Evolutionary conservation across 352 stramenopile genomes (phyloP).

Genomic region (Globisporangium solare): DNA sequence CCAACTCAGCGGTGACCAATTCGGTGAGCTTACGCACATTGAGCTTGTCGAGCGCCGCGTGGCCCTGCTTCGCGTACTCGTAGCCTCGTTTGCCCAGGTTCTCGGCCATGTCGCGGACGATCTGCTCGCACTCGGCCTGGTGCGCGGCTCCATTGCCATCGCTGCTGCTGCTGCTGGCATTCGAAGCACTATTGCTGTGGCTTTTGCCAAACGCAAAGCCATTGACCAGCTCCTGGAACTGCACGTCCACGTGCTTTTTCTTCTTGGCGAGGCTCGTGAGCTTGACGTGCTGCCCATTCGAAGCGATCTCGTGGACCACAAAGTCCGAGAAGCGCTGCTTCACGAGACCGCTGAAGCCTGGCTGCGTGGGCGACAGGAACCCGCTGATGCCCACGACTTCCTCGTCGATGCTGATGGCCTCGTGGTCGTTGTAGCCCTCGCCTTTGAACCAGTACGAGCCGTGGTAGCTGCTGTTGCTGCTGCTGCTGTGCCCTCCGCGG

Average conservation of each 20-base stretch:
- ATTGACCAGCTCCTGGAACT: constrained; percentile 37
- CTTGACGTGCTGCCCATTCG: constrained; percentile 22
- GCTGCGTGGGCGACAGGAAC: constrained; percentile 30
- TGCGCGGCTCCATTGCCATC: not conserved
- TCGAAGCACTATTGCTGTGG: not conserved
- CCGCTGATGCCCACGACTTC: constrained; percentile 54
- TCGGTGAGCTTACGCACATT: constrained; percentile 46
- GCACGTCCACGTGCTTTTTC: constrained; percentile 23
- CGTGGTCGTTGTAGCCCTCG: constrained; percentile 63
- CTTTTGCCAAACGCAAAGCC: constrained; percentile 20
- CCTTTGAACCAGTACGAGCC: constrained; percentile 43
- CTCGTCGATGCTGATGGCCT: constrained; percentile 56
- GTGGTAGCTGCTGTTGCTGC: constrained; percentile 3
- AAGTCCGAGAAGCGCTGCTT: constrained; percentile 87
- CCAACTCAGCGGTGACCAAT: constrained; percentile 51
- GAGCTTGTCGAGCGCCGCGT: constrained; percentile 34
- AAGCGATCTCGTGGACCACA: constrained; percentile 69
- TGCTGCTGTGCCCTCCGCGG: constrained; percentile 10
- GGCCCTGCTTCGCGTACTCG: constrained; percentile 16
- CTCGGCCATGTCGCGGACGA: constrained; percentile 18
- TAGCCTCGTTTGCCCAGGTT: constrained; percentile 9
- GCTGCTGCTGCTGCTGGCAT: not conserved
- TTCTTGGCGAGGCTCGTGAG: constrained; percentile 34
- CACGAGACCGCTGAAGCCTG: constrained; percentile 60
- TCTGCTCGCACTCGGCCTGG: constrained; percentile 11